A percentile compares a stretch with the other conserved stretches of the same genome.
Evolutionary conservation across 2,329 filamentous ascomycete genomes (phyloP).

Genomic region (Coleophoma crateriformis): DNA sequence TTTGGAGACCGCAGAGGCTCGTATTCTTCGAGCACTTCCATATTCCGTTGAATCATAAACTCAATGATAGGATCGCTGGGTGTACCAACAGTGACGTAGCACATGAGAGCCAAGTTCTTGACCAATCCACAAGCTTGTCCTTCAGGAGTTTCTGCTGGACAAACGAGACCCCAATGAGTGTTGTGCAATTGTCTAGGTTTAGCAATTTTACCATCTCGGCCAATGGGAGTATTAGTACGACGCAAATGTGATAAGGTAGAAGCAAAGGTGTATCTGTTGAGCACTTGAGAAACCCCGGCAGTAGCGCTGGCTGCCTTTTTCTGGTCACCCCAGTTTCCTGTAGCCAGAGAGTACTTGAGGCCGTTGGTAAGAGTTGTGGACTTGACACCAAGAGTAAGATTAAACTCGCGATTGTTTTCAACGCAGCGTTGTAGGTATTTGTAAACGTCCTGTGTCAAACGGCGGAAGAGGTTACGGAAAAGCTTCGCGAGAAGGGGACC

Average conservation of each 20-base stretch:
- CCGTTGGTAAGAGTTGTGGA: slow-evolving; percentile 87
- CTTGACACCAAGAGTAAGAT: slow-evolving; percentile 86
- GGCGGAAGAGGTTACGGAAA: slow-evolving; percentile 86
- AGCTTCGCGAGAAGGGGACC: slow-evolving; percentile 93
- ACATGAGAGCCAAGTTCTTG: slow-evolving; percentile 97
- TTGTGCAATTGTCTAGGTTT: slow-evolving; percentile 98
- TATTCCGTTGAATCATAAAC: slow-evolving; percentile 92
- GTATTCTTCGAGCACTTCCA: slow-evolving; percentile 96
- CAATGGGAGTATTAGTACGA: slow-evolving; percentile 95
- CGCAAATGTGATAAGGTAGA: slow-evolving; percentile 96
- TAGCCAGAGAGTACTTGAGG: slow-evolving; percentile 93
- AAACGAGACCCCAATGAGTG: slow-evolving; percentile 97
- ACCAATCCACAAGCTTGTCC: slow-evolving; percentile 97
- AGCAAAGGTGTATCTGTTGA: slow-evolving; percentile 96
- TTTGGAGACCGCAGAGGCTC: slow-evolving; percentile 79
- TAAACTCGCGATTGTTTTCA: slow-evolving; percentile 84
- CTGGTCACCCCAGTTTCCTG: slow-evolving; percentile 98
- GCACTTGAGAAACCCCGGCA: slow-evolving; percentile 94
- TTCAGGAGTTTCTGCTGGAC: slow-evolving; percentile 95
- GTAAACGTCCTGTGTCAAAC: slow-evolving; percentile 86
- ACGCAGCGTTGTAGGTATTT: slow-evolving; percentile 90
- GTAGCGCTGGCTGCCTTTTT: slow-evolving; percentile 96
- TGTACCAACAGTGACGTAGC: slow-evolving; percentile 93
- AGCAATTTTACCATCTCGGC: slow-evolving; percentile 94
- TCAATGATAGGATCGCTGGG: slow-evolving; percentile 86